Evolutionary conservation across 1,284 basidiomycete species (phyloP).

Genomic region (Coniophora puteana): DNA sequence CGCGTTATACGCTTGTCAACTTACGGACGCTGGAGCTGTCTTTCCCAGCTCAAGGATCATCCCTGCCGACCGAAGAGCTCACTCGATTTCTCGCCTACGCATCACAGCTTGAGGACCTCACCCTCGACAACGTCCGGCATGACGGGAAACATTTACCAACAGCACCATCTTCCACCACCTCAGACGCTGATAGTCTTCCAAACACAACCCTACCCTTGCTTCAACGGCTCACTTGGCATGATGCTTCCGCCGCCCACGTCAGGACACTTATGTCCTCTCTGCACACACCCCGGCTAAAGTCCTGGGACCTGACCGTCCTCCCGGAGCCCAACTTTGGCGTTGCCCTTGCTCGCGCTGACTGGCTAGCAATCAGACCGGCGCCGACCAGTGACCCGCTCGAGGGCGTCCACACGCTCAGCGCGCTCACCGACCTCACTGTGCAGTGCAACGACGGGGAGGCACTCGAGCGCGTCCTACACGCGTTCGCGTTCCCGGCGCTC

Average conservation of each 20-base stretch:
- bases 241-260: slow-evolving; percentile 26
- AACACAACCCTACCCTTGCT: slow-evolving; percentile 23
- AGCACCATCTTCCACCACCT: slow-evolving; percentile 10
- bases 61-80: too few relatives aligned
- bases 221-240: slow-evolving; percentile 24
- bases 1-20: too few relatives aligned
- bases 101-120: too few relatives aligned
- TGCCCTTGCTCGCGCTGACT: too few relatives aligned
- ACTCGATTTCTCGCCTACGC: too few relatives aligned
- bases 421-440: slow-evolving; percentile 38
- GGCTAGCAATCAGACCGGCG: too few relatives aligned
- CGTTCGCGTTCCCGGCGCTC: slow-evolving; percentile 39
- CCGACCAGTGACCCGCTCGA: too few relatives aligned
- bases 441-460: slow-evolving; percentile 38
- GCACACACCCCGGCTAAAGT: slow-evolving; percentile 22
- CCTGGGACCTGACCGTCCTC: too few relatives aligned
- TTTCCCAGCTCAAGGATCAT: too few relatives aligned
- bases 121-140: too few relatives aligned
- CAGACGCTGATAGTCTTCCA: slow-evolving; percentile 11
- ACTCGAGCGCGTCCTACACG: slow-evolving; percentile 33
- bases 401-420: slow-evolving; percentile 23
- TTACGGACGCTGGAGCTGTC: too few relatives aligned
- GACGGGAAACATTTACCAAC: slow-evolving; percentile 8
- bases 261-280: slow-evolving; percentile 30
- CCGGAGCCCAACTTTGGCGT: too few relatives aligned